phyloP scores from a whole-genome alignment of 2,329 filamentous ascomycete species.

The Xylariaceae sp. region DNA sequence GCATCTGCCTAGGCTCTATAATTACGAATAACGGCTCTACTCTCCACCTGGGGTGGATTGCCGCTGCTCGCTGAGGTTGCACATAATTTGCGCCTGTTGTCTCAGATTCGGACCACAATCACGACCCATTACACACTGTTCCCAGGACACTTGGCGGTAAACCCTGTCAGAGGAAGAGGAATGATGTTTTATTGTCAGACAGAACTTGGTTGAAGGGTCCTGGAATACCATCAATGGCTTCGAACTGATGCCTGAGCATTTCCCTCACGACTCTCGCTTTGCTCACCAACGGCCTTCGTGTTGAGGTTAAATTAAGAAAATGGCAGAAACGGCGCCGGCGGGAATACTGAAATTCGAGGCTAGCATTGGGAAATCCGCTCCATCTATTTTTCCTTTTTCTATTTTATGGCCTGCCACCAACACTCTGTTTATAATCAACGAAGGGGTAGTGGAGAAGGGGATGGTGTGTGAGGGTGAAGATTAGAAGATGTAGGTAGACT shows the following conservation, averaged over 20 bases:
- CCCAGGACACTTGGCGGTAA: no score
- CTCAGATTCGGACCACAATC: no score
- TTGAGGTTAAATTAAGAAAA: no score
- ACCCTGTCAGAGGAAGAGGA: no score
- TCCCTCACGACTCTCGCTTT: constrained; percentile 35
- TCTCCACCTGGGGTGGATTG: background rate
- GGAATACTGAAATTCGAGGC: constrained; percentile 26
- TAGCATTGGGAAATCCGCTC: constrained; percentile 31
- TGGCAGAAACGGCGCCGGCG: constrained; percentile 33
- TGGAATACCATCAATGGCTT: no score
- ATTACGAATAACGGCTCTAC: constrained; percentile 7
- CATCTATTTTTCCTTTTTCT: constrained; percentile 7
- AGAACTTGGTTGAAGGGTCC: no score
- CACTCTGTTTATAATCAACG: constrained; percentile 28
- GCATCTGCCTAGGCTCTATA: constrained; percentile 18
- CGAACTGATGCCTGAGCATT: no score
- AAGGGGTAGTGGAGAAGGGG: background rate
- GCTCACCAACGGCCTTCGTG: constrained; percentile 31
- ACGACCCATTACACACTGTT: no score
- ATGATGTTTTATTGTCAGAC: no score
- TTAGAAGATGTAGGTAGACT: background rate
- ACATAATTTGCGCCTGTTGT: no score
- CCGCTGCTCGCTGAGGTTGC: constrained; percentile 4
- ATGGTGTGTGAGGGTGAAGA: background rate
- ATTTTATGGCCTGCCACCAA: constrained; percentile 23